Conservation (phyloP, 2,329 filamentous ascomycete genomes). For the Sporothrix brunneoviolacea region DNA sequence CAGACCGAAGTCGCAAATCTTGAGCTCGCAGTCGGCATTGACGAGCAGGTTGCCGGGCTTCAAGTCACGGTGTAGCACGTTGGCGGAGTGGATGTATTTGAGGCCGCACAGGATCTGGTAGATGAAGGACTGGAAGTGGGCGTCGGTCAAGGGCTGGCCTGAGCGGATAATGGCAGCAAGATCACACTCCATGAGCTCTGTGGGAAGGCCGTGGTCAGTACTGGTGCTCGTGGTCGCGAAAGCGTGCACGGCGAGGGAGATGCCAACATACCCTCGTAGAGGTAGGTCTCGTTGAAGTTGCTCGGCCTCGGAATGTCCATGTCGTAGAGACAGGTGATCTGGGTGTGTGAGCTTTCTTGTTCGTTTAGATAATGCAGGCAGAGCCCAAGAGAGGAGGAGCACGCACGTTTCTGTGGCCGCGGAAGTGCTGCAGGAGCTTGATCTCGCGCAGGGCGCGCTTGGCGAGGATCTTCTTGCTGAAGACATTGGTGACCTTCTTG, state of each 20-base stretch:
- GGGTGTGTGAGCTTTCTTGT: constrained; percentile 8
- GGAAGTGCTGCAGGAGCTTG: constrained; percentile 96
- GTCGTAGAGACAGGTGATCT: constrained; percentile 99
- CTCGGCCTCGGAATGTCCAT: constrained; percentile 98
- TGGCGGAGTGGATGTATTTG: constrained; percentile 98
- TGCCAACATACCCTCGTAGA: constrained; percentile 81
- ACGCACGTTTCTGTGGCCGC: constrained; percentile 77
- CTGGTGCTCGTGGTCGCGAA: background rate
- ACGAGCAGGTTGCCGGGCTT: constrained; percentile 97
- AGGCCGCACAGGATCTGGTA: constrained; percentile 98
- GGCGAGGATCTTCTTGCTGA: constrained; percentile 99
- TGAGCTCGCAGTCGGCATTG: constrained; percentile 98
- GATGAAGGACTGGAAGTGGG: constrained; percentile 99
- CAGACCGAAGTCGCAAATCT: constrained; percentile 97
- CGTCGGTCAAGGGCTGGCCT: constrained; percentile 92
- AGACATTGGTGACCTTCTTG: constrained; percentile 99
- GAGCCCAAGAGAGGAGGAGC: too few relatives aligned
- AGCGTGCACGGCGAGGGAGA: background rate
- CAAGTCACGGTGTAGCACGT: constrained; percentile 91
- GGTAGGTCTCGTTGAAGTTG: constrained; percentile 98
- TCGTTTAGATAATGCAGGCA: too few relatives aligned
- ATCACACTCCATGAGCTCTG: constrained; percentile 99
- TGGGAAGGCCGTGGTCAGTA: background rate
- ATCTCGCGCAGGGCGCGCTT: constrained; percentile 98
- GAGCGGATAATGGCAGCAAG: constrained; percentile 96